Evolutionary conservation across 106 monocot genomes (phyloP).

Genomic region (Ottelia alismoides): DNA sequence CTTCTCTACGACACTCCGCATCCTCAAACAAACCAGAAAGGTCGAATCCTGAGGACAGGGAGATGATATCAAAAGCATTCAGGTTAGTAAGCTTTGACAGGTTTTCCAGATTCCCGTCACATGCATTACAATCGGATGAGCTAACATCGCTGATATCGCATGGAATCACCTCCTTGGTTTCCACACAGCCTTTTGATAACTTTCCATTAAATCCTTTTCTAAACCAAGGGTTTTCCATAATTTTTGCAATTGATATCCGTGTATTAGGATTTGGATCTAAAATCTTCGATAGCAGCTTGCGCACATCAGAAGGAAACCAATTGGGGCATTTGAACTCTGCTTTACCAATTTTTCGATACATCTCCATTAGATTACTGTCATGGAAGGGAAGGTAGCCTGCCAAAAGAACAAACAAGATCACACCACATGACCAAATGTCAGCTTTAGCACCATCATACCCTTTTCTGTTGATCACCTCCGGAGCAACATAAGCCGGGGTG

Average conservation of each 20-base stretch:
- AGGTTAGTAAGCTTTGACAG: background rate
- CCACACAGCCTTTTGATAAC: background rate
- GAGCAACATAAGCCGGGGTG: slow-evolving; percentile 13
- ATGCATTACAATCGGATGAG: background rate
- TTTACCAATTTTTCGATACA: slow-evolving; percentile 7
- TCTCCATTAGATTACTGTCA: slow-evolving; percentile 4
- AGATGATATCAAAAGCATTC: slow-evolving; percentile 12
- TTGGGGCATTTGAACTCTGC: slow-evolving; percentile 8
- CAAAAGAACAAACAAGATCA: slow-evolving; percentile 6
- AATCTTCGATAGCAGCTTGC: background rate
- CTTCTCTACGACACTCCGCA: background rate
- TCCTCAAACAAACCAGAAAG: slow-evolving; percentile 11
- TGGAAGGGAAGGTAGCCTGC: slow-evolving; percentile 10
- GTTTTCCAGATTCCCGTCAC: background rate
- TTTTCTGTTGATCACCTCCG: slow-evolving; percentile 8
- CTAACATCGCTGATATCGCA: background rate
- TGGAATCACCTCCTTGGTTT: background rate
- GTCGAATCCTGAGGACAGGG: slow-evolving; percentile 7
- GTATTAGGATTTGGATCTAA: slow-evolving; percentile 7
- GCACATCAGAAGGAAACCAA: slow-evolving; percentile 9
- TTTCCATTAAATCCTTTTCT: slow-evolving; percentile 1
- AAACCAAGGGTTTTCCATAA: slow-evolving; percentile 12
- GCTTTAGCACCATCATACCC: slow-evolving; percentile 9
- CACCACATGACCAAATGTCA: slow-evolving; percentile 11
- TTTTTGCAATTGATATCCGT: background rate